Base-by-base conservation (phyloP, 1,284 basidiomycete species). In the Cutaneotrichosporon mucoides region DNA sequence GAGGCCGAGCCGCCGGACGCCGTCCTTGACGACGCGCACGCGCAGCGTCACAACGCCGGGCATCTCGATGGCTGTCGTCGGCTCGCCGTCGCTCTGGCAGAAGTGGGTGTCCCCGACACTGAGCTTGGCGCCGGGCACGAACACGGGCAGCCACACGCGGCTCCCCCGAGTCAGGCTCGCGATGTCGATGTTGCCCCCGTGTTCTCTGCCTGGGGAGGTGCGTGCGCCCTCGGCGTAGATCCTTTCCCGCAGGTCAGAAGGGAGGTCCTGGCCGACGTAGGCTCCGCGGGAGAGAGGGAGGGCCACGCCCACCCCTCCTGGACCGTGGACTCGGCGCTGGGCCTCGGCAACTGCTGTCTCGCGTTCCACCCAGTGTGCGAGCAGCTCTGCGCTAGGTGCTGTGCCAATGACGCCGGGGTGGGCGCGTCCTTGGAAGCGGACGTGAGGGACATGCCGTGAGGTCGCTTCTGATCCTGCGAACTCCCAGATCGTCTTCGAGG, bases 141-240 rank as follows among this genome's bases (percentile, higher is more conserved):
- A 91, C 4, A 90, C 88, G 1, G 89, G 88, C 63, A 61, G 53
- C 56, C 57, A 66, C 45, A 69, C 38, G 37, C 60, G 62, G n/a
- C 66, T 69, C 8, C 70, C 70, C 47, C 82, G 83, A 5, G 85
- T 86, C 52, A 89, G 71, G 68, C 87, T 87, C 76, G 88, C 88
- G 75, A 89, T 89, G 77, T 89, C 88, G 67, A 87, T 88, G 66
- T 90, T 90, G 33, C 88, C 88, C n/a, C 88, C 88, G 72, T 89
- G 87, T 72, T 89, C 88, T 33, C 88, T 75, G 15, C 85, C 86
- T 5, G 88, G 88, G 50, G 88, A 80, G 0, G 88, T 90, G 60
- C 88, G 81, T 36, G 88, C 88, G n/a, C 88, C 88, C 66, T 90
- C 87, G 43, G 68, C 70, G 12, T 82, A 81, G 62, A 90, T 85